Conservation (phyloP, 1,284 basidiomycete species). For the Mycena citricolor region DNA sequence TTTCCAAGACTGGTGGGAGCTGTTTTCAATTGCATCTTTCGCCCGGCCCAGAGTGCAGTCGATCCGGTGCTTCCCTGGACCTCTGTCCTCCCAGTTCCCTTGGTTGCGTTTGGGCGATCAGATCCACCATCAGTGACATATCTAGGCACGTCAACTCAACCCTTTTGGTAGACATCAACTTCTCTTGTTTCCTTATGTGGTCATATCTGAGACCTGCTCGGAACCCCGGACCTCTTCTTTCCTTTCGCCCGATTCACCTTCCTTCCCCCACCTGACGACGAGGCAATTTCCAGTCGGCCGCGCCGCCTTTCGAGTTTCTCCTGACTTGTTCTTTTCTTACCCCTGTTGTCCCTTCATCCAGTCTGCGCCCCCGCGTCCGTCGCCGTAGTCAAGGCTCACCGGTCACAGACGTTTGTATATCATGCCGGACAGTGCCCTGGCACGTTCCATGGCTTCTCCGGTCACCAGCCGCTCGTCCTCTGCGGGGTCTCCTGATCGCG, state of each 20-base stretch:
- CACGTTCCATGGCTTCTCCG: conserved; percentile 16
- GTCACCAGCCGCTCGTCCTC: conserved; percentile 20
- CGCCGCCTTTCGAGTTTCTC: conserved; percentile 13
- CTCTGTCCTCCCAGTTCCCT: too few relatives aligned
- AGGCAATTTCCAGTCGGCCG: conserved; percentile 10
- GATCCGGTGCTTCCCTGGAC: too few relatives aligned
- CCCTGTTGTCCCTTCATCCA: background rate
- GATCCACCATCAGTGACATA: too few relatives aligned
- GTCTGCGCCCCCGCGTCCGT: too few relatives aligned
- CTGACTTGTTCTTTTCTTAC: conserved; percentile 3
- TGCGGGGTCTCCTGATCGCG: conserved; percentile 22
- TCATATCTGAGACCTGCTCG: conserved; percentile 8
- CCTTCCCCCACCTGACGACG: background rate
- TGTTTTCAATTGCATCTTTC: too few relatives aligned
- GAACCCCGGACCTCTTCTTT: conserved; percentile 10
- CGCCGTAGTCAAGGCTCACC: too few relatives aligned
- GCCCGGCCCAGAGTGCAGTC: too few relatives aligned
- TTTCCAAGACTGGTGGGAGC: too few relatives aligned
- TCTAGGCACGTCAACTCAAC: conserved; percentile 12
- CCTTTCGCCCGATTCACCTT: background rate
- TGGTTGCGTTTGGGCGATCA: too few relatives aligned
- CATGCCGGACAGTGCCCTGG: too few relatives aligned
- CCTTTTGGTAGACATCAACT: conserved; percentile 11
- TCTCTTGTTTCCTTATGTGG: conserved; percentile 18
- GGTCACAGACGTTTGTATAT: too few relatives aligned